phyloP scores from a whole-genome alignment of 306 rosid species.

The Prunus dulcis region DNA sequence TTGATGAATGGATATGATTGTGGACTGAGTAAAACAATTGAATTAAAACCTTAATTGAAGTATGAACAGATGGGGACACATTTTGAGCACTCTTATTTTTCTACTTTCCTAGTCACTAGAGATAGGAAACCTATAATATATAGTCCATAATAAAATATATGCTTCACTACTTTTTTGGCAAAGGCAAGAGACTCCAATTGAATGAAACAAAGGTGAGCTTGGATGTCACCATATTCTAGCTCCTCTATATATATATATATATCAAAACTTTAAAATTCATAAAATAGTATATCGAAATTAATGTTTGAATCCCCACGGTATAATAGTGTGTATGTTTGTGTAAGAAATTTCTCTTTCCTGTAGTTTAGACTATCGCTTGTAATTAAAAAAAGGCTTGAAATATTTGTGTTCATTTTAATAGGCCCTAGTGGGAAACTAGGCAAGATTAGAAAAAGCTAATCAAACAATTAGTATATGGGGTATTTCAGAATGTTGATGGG shows the following conservation, averaged over 20 bases:
- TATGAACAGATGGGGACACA: conserved; percentile 14
- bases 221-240: conserved; percentile 12
- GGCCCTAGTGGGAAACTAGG: neutral
- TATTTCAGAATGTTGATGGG: conserved; percentile 23
- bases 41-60: neutral
- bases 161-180: conserved; percentile 11
- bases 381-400: neutral
- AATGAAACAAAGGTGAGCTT: conserved; percentile 18
- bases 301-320: accelerated
- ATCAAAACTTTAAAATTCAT: neutral
- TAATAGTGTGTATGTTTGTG: accelerated
- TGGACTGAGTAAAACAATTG: conserved; percentile 31
- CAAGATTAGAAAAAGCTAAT: conserved; percentile 18
- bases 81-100: conserved; percentile 17
- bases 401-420: neutral
- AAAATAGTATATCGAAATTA: neutral
- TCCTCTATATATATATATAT: neutral
- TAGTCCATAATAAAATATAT: neutral
- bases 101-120: conserved; percentile 32
- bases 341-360: accelerated
- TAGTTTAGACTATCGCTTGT: too few relatives aligned
- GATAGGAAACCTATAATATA: conserved; percentile 4
- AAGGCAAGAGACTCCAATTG: conserved; percentile 23
- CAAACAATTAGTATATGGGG: conserved; percentile 9
- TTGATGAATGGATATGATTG: conserved; percentile 10